Conservation (phyloP, 1,284 basidiomycete species). For the Boletus subluridellus region DNA sequence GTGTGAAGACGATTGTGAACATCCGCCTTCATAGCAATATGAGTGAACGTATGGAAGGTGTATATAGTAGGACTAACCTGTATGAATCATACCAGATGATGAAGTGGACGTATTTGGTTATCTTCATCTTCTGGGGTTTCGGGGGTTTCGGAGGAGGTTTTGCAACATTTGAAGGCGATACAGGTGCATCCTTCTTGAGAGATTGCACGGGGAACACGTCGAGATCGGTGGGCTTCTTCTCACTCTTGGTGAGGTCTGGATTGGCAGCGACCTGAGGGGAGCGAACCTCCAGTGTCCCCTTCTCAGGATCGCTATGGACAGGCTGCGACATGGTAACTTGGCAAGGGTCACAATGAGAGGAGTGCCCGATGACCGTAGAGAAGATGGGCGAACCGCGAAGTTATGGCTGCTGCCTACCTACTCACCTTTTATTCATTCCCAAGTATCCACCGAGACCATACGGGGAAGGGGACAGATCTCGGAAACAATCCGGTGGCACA, state of each 20-base stretch:
- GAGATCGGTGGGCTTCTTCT: slow-evolving; percentile 38
- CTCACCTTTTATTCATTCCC: slow-evolving; percentile 24
- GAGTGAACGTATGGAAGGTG: not conserved
- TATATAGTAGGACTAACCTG: slow-evolving; percentile 39
- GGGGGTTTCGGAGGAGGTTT: slow-evolving; percentile 27
- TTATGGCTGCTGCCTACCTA: not conserved
- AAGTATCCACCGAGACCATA: slow-evolving; percentile 7
- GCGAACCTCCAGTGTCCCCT: slow-evolving; percentile 48
- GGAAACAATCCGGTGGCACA: slow-evolving; percentile 17
- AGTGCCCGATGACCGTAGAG: slow-evolving; percentile 16
- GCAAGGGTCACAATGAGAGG: slow-evolving; percentile 14
- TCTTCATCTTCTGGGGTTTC: slow-evolving; percentile 41
- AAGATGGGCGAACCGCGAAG: slow-evolving; percentile 11
- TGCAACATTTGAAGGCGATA: slow-evolving; percentile 23
- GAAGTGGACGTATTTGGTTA: slow-evolving; percentile 56
- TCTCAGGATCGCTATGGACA: slow-evolving; percentile 54
- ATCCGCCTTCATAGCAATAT: slow-evolving; percentile 49
- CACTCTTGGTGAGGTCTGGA: slow-evolving; percentile 25
- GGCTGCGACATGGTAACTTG: slow-evolving; percentile 35
- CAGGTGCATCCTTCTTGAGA: slow-evolving; percentile 43
- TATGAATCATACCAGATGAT: slow-evolving; percentile 69
- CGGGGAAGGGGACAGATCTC: slow-evolving; percentile 11
- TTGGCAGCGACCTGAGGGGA: slow-evolving; percentile 28
- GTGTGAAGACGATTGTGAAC: slow-evolving; percentile 52
- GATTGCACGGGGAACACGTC: slow-evolving; percentile 33